Base-by-base conservation (phyloP, 345 rosid species). In the Pelargonium nanum region DNA sequence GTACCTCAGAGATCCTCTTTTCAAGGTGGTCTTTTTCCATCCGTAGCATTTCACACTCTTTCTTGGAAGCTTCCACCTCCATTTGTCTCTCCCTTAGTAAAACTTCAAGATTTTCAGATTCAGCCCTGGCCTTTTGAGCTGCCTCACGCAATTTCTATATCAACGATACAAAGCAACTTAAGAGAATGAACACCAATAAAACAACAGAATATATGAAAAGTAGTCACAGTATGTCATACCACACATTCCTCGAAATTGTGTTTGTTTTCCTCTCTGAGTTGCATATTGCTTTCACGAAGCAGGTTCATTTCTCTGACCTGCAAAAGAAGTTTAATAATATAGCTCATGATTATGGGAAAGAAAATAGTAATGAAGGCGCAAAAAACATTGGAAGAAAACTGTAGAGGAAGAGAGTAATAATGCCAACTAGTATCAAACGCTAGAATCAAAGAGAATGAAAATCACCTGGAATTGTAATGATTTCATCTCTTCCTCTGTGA, bases 211-310 rank as follows among this genome's bases (percentile, higher is more conserved):
- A 56, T 44, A 24, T 5, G 54, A 19, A 32, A 50, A 22, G 15
- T 40, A 40, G 16, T 40, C 2, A n/a, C n/a, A n/a, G n/a, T n/a
- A n/a, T n/a, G n/a, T 12, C 16, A 55, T 68, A 93, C 97, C 92
- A 85, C 90, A 76, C 96, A 85, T 75, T 89, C 97, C 72, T 85
- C 96, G 69, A 93, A 89, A 82, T 87, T 93, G 77, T 93, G 85
- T 75, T 82, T 93, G 75, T 89, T 93, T 81, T 93, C 99, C 72
- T 89, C 99, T 71, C 96, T 85, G 59, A 93, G 88, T 69, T 93
- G 99, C 77, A 85, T 62, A 67, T 93, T 89, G 81, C 94, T 93
- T 79, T 89, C 99, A 40, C 96, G 97, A 68, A 93, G 88, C 67
- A 89, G 75, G 74, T 80, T 93, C 77, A 87, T 75, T 77, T 93